A percentile compares a stretch with the other conserved stretches of the same genome.
Evolutionary conservation across 1,139 yeast species (phyloP).

Genomic region (Petasospora fabianii): DNA sequence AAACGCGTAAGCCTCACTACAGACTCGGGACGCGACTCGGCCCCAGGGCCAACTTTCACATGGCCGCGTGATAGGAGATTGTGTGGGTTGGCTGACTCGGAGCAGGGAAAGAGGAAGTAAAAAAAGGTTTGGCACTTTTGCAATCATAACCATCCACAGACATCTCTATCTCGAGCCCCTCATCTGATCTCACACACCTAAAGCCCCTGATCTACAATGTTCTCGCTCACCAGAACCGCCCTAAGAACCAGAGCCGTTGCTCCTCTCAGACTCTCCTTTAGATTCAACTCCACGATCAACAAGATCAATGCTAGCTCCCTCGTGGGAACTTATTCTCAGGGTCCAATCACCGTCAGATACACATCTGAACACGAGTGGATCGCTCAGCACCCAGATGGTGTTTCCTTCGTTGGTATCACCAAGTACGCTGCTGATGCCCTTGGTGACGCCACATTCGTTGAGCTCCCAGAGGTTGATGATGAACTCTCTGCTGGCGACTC

Average conservation of each 20-base stretch:
- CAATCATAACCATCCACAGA: not conserved
- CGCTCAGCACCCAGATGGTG: constrained; percentile 77
- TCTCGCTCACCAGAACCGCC: constrained; percentile 16
- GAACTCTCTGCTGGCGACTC: constrained; percentile 71
- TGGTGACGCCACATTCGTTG: constrained; percentile 95
- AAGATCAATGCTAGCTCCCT: constrained; percentile 23
- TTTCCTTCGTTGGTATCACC: constrained; percentile 85
- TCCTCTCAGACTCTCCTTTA: constrained; percentile 18
- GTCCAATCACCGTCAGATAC: constrained; percentile 40
- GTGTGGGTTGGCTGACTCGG: constrained; percentile 6
- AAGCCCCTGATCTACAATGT: constrained; percentile 7
- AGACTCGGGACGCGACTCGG: constrained; percentile 8
- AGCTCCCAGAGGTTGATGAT: constrained; percentile 76
- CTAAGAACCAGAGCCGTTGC: constrained; percentile 13
- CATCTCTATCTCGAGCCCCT: not conserved
- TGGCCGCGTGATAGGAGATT: too few species aligned
- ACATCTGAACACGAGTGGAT: constrained; percentile 97
- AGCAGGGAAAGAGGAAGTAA: not conserved
- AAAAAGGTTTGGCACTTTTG: constrained; percentile 1
- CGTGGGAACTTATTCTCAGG: constrained; percentile 25
- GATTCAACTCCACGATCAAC: constrained; percentile 24
- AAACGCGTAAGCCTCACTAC: too few species aligned
- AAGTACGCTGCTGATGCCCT: constrained; percentile 96
- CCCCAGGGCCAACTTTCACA: not conserved
- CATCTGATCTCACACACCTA: not conserved